Evolutionary conservation across 1,284 basidiomycete genomes (phyloP).

Genomic region (Cutaneotrichosporon curvatum): DNA sequence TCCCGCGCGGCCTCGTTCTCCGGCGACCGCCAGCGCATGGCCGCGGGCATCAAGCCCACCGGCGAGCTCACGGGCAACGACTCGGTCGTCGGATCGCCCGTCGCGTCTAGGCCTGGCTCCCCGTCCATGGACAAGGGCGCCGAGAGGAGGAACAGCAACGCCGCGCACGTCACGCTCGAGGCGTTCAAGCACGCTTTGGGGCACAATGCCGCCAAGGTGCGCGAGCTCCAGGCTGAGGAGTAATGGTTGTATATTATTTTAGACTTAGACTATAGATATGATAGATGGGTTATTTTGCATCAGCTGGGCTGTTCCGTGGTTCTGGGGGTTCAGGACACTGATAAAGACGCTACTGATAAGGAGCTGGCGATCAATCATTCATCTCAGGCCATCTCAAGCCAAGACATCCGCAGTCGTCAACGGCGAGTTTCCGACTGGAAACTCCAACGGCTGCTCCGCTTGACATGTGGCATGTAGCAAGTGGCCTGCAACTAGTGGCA

Average conservation of each 20-base stretch:
- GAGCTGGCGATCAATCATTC: no score
- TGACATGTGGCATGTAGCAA: no score
- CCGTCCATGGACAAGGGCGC: conserved; percentile 22
- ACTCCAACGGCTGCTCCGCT: no score
- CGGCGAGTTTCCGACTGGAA: no score
- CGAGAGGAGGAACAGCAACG: conserved; percentile 21
- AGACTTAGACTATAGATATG: background rate
- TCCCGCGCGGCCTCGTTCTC: conserved; percentile 41
- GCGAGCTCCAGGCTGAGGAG: conserved; percentile 16
- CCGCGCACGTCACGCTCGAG: conserved; percentile 32
- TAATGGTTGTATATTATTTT: conserved; percentile 3
- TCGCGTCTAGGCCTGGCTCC: conserved; percentile 32
- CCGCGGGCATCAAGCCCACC: conserved; percentile 12
- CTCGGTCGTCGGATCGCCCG: conserved; percentile 41
- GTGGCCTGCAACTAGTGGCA: no score
- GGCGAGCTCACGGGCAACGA: conserved; percentile 45
- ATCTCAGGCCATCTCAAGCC: no score
- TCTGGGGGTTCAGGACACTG: no score
- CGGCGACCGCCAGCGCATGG: conserved; percentile 21
- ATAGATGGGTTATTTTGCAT: conserved; percentile 9
- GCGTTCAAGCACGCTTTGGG: conserved; percentile 44
- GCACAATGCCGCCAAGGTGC: conserved; percentile 26
- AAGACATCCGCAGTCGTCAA: no score
- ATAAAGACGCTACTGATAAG: no score
- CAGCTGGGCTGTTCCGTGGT: no score